These are phyloP conservation scores for Floccularia luteovirens DNA, from an alignment of 768 basidiomycete species.

Conservation along the genomic window DNA sequence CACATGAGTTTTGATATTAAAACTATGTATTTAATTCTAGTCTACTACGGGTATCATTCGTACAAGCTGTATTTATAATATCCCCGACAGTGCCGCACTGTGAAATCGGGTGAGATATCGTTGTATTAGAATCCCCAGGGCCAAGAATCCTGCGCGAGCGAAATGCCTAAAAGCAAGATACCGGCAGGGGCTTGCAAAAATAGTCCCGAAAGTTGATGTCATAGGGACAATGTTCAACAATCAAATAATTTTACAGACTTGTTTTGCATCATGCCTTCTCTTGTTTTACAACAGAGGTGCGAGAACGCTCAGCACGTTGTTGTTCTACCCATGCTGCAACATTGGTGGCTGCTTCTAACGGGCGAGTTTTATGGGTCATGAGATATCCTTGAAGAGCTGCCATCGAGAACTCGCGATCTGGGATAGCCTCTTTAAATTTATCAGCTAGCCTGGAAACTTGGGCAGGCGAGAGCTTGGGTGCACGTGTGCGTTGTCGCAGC, in stretches of 20 bases:
- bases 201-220: not conserved
- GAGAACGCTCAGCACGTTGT: constrained; percentile 24
- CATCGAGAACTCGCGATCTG: constrained; percentile 41
- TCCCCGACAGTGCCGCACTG: no score
- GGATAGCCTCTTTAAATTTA: constrained; percentile 46
- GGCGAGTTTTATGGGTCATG: constrained; percentile 60
- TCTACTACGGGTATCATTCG: no score
- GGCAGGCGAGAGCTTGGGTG: constrained; percentile 29
- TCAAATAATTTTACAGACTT: not conserved
- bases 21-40: no score
- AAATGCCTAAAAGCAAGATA: no score
- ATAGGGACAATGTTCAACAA: not conserved
- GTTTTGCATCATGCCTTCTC: not conserved
- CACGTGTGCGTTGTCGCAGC: constrained; percentile 21
- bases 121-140: not conserved
- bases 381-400: constrained; percentile 51
- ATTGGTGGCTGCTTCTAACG: constrained; percentile 44
- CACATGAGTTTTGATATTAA: no score
- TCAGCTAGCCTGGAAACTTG: constrained; percentile 40
- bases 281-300: not conserved
- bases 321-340: constrained; percentile 41
- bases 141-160: not conserved
- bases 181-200: not conserved
- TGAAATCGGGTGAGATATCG: no score
- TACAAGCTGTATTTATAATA: no score